These are phyloP conservation scores for Kodamaea ohmeri DNA, from an alignment of 1,139 yeast genomes.

Conservation along the genomic window DNA sequence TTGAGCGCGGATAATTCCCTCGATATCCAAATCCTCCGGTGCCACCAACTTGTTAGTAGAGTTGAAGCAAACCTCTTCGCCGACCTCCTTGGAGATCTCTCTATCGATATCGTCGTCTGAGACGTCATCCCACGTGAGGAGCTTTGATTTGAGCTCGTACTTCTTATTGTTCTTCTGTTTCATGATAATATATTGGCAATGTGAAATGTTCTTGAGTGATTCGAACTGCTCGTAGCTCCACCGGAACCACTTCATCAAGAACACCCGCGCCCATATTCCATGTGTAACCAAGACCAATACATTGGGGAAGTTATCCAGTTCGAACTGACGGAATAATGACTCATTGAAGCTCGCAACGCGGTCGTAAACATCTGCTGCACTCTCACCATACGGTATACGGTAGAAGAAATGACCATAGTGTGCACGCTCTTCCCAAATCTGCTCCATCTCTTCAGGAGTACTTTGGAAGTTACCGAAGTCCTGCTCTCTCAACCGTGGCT, in stretches of 20 bases:
- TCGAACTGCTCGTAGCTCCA: constrained; percentile 93
- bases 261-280: constrained; percentile 92
- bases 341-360: constrained; percentile 88
- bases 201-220: constrained; percentile 74
- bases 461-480: constrained; percentile 93
- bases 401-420: constrained; percentile 90
- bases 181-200: constrained; percentile 80
- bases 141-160: constrained; percentile 50
- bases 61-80: constrained; percentile 44
- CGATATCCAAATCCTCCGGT: constrained; percentile 44
- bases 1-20: constrained; percentile 44
- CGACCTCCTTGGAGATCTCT: constrained; percentile 38
- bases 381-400: constrained; percentile 88
- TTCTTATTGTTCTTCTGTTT: constrained; percentile 37
- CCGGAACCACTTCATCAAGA: constrained; percentile 87
- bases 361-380: constrained; percentile 94
- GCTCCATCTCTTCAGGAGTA: constrained; percentile 71
- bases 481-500: constrained; percentile 88
- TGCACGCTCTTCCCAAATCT: constrained; percentile 77
- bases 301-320: constrained; percentile 61
- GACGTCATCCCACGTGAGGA: constrained; percentile 61
- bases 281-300: constrained; percentile 84
- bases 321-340: constrained; percentile 77
- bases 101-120: constrained; percentile 43
- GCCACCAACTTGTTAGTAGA: constrained; percentile 33